Evolutionary conservation across 2,329 filamentous ascomycete genomes (phyloP).

Genomic region (Talaromyces sp.): DNA sequence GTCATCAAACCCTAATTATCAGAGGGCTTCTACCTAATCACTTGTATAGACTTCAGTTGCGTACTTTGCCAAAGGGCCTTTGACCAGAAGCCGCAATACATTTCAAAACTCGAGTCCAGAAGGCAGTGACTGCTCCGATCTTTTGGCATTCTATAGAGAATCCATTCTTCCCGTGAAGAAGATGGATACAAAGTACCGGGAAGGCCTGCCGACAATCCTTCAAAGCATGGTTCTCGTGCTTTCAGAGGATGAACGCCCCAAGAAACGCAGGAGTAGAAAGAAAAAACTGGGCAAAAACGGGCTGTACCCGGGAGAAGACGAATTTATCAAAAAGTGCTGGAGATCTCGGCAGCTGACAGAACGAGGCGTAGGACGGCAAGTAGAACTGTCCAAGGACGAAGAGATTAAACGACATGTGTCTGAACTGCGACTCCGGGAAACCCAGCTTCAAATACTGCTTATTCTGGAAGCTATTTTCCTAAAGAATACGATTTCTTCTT

Average conservation of each 20-base stretch:
- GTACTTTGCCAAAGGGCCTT: constrained; percentile 48
- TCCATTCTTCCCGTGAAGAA: constrained; percentile 40
- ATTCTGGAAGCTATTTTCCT: constrained; percentile 43
- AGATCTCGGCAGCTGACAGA: constrained; percentile 29
- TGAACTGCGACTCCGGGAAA: constrained; percentile 43
- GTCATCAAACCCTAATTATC: background rate
- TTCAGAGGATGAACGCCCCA: constrained; percentile 32
- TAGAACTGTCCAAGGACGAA: constrained; percentile 26
- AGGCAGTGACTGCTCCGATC: constrained; percentile 18
- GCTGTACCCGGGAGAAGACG: constrained; percentile 41
- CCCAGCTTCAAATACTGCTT: constrained; percentile 45
- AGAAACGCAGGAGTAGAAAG: constrained; percentile 32
- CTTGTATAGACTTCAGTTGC: constrained; percentile 39
- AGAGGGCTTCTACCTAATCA: constrained; percentile 10
- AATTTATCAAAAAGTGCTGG: constrained; percentile 43
- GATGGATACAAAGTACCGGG: constrained; percentile 44
- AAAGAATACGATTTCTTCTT: constrained; percentile 21
- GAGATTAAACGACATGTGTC: constrained; percentile 37
- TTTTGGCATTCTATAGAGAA: constrained; percentile 36
- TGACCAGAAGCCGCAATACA: constrained; percentile 40
- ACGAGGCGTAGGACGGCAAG: constrained; percentile 17
- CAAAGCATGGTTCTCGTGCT: constrained; percentile 29
- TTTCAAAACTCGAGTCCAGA: constrained; percentile 26
- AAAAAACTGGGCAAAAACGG: constrained; percentile 44
- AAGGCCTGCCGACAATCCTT: constrained; percentile 37